Percentiles rank a stretch among this genome's conserved stretches.
Conservation (phyloP, 116 monocot species). For the Thalassia testudinum region DNA sequence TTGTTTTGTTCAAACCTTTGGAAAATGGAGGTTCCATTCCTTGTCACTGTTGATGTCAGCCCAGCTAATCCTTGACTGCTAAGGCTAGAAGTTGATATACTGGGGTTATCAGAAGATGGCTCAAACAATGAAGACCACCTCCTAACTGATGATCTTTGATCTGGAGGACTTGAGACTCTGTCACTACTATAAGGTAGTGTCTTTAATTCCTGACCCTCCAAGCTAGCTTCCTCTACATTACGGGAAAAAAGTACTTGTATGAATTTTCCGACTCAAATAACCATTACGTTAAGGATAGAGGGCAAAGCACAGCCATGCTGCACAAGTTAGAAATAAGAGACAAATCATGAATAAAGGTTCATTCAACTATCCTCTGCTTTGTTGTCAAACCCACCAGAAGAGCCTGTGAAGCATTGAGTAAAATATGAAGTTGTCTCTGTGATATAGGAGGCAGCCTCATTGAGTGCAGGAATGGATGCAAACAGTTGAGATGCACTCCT, state of each 20-base stretch:
- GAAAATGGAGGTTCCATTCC: constrained; percentile 55
- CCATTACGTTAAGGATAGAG: too few species aligned
- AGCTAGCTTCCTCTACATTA: too few species aligned
- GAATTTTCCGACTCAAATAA: too few species aligned
- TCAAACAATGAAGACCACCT: constrained; percentile 11
- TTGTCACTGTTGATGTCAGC: constrained; percentile 8
- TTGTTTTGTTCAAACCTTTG: constrained; percentile 33
- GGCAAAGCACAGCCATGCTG: too few species aligned
- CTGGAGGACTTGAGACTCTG: background rate
- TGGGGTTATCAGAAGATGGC: background rate
- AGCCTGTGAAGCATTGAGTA: constrained; percentile 52
- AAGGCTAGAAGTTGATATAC: constrained; percentile 12
- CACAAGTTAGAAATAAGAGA: too few species aligned
- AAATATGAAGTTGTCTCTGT: constrained; percentile 64
- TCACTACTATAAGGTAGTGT: constrained; percentile 15
- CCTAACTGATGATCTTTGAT: constrained; percentile 3
- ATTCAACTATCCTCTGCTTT: too few species aligned
- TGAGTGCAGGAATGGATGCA: constrained; percentile 47
- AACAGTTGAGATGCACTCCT: constrained; percentile 25
- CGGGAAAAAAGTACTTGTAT: too few species aligned
- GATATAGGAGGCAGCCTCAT: constrained; percentile 65
- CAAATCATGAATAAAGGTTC: too few species aligned
- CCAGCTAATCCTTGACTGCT: constrained; percentile 4
- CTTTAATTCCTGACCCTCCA: constrained; percentile 15
- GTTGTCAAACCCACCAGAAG: constrained; percentile 18